phyloP scores from a whole-genome alignment of 495 filamentous ascomycete genomes.

The Paragyromitra xinjiangensis region DNA sequence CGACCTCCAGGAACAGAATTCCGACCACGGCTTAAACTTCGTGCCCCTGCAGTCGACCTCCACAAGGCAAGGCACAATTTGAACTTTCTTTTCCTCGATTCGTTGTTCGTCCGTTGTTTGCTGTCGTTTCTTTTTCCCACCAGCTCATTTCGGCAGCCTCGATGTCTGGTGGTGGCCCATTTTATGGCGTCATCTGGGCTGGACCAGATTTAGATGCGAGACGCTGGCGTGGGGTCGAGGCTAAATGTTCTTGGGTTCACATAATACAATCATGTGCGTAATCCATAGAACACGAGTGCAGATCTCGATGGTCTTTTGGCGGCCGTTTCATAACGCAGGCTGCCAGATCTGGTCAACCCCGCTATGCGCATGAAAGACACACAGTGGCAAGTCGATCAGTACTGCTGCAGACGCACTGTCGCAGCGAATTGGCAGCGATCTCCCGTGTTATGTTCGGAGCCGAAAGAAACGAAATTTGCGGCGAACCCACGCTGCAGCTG shows the following conservation, averaged over 20 bases:
- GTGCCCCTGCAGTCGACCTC: slow-evolving; percentile 21
- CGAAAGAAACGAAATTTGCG: slow-evolving; percentile 19
- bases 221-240: not conserved
- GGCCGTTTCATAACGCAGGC: slow-evolving; percentile 37
- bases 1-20: slow-evolving; percentile 8
- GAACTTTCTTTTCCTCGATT: slow-evolving; percentile 25
- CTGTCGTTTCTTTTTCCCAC: slow-evolving; percentile 3
- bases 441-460: slow-evolving; percentile 26
- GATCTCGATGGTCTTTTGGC: slow-evolving; percentile 30
- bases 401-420: slow-evolving; percentile 12
- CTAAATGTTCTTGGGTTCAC: slow-evolving; percentile 30
- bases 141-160: not conserved
- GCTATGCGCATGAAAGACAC: slow-evolving; percentile 32
- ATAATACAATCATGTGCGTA: slow-evolving; percentile 34
- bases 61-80: slow-evolving; percentile 24
- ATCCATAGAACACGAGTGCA: slow-evolving; percentile 30
- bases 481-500: slow-evolving; percentile 6
- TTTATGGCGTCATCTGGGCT: slow-evolving; percentile 24
- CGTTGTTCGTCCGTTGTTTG: slow-evolving; percentile 7
- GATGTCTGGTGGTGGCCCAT: not conserved
- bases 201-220: not conserved
- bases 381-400: slow-evolving; percentile 38
- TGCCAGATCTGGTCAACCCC: slow-evolving; percentile 43
- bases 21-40: slow-evolving; percentile 23
- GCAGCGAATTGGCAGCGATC: slow-evolving; percentile 31